Evolutionary conservation across 148 eudicot species (phyloP), one percentile per base, ranked within the genome.

Genomic region (Arbutus unedo): DNA sequence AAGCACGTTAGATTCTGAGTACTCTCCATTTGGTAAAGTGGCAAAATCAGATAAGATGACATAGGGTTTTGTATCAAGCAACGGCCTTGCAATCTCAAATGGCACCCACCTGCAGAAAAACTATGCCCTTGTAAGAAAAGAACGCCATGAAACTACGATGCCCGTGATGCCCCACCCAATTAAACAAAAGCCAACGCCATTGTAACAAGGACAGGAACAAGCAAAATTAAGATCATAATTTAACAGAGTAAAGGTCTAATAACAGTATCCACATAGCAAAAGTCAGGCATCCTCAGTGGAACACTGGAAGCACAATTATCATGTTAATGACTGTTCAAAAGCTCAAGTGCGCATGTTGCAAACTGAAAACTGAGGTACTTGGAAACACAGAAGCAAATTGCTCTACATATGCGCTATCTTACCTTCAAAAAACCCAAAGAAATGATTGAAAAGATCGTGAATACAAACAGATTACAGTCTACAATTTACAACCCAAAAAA

Each of bases 91-190:
- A 49, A 87, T 77, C 82, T 90, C 89, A 78, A 85, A 93, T 49
- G 88, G 84, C 74, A 94, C 89, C 99, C 99, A 96, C 92, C 99
- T 96, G 84, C 50, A 76, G 43, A 44, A 84, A 70, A 67, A 78
- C 31, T 68, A 68, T 14, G 66, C 54, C 80, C 81, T 48, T 66
- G 76, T 84, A 66, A 76, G 49, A 5, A 67, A 81, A 80, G 41
- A 57, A 70, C 19, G 48, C 19, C 5, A 64, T 11, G 14, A 76
- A 66, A 21, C 3, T 18, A 72, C 23, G 67, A 79, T n/a, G 60
- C 48, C 60, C 50, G 6, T 72, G 79, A 72, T 56, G 74, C 75
- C 55, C 74, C 79, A 21, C 16, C 71, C 44, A 48, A 3, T 38
- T 72, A 73, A 57, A 31, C 38, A 31, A 25, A 38, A 1, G 23